Evolutionary conservation across 305 asterid genomes (phyloP).

Genomic region (Fraxinus sp.): DNA sequence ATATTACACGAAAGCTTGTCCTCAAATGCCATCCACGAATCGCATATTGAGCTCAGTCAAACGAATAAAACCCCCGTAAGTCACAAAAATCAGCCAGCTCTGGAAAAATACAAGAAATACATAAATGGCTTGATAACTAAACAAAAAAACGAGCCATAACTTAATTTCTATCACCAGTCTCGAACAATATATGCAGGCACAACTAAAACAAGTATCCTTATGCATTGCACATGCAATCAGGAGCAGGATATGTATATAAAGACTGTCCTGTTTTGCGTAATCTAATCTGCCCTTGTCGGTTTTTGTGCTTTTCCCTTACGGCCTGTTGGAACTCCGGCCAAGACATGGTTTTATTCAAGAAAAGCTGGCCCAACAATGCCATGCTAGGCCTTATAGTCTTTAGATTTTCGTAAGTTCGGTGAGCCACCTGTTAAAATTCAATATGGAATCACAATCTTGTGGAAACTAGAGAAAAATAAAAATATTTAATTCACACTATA

Average conservation of each 20-base stretch:
- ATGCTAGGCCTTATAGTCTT: slow-evolving; percentile 93
- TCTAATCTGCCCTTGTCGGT: slow-evolving; percentile 71
- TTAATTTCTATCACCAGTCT: slow-evolving; percentile 26
- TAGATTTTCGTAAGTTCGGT: slow-evolving; percentile 66
- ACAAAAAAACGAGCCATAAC: slow-evolving; percentile 6
- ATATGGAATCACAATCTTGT: not conserved
- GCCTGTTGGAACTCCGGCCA: slow-evolving; percentile 79
- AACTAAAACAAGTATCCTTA: slow-evolving; percentile 19
- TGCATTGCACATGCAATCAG: slow-evolving; percentile 85
- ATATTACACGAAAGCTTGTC: not conserved
- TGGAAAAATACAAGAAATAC: not conserved
- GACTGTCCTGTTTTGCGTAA: slow-evolving; percentile 70
- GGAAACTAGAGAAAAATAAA: not conserved
- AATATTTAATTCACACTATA: not conserved
- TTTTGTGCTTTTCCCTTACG: slow-evolving; percentile 63
- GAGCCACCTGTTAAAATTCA: slow-evolving; percentile 39
- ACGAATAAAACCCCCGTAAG: not conserved
- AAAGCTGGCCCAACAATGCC: slow-evolving; percentile 78
- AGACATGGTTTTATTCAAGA: slow-evolving; percentile 70
- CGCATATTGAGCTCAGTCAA: not conserved
- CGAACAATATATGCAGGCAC: not conserved
- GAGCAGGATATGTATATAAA: slow-evolving; percentile 87
- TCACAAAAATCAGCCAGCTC: not conserved
- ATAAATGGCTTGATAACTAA: not conserved
- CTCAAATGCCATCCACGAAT: not conserved